phyloP scores from a whole-genome alignment of 177 flowering plant species.

The Vitis hybrid region DNA sequence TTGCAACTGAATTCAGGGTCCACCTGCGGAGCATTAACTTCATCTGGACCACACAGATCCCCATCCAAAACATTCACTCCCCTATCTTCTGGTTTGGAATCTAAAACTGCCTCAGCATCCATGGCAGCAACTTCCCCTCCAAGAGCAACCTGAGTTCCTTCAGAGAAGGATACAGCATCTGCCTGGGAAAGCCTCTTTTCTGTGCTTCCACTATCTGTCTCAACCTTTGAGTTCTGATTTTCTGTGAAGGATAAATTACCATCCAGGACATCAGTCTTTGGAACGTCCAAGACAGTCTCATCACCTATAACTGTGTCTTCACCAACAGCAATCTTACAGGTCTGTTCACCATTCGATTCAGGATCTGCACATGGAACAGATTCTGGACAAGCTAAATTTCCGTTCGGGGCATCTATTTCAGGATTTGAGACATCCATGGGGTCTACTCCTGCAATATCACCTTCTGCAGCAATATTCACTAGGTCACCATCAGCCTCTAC shows the following conservation, averaged over 20 bases:
- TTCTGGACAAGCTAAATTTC: background rate
- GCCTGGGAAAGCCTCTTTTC: background rate
- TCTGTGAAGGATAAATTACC: background rate
- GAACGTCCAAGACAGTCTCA: background rate
- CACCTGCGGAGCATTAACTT: too few species aligned
- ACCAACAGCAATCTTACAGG: background rate
- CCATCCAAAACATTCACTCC: too few species aligned
- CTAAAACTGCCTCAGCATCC: too few species aligned
- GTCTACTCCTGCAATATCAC: background rate
- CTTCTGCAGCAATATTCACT: background rate
- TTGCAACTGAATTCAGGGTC: too few species aligned
- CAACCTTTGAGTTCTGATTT: background rate
- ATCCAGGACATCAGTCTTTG: background rate
- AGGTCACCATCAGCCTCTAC: background rate
- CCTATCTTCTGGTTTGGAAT: too few species aligned
- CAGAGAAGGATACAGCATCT: background rate
- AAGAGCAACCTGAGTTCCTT: background rate
- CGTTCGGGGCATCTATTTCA: background rate
- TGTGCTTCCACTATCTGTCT: background rate
- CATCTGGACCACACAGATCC: too few species aligned
- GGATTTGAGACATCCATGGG: background rate
- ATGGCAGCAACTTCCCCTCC: background rate
- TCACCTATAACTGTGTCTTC: background rate
- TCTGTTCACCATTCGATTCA: background rate
- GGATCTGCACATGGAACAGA: background rate